Evolutionary conservation across 2,329 filamentous ascomycete species (phyloP), one percentile per base, ranked within the genome.

Genomic region (Zarea fungicola): DNA sequence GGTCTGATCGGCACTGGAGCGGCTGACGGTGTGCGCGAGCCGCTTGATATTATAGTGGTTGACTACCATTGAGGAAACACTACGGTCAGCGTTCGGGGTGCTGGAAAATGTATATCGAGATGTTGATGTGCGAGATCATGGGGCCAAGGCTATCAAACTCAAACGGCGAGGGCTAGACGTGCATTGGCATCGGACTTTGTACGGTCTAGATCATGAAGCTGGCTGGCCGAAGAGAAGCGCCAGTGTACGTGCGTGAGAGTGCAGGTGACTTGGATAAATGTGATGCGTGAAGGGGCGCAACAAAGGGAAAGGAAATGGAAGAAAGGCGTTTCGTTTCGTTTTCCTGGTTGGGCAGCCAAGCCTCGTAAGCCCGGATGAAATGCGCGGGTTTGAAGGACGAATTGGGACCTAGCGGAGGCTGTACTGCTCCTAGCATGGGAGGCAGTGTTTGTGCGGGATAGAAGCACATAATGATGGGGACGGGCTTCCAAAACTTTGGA

Each of bases 1-100:
- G 19, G 60, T 56, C 19, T 69, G 64, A 48, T 68, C 65, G 42
- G 60, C 54, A 47, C 63, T 63, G 29, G 66, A 60, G 49, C 72
- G 68, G 43, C 71, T 70, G 36, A 73, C 57, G 19, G 54, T 63
- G 51, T 72, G 70, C 51, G 74, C 74, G 50, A 65, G 61, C 51
- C 68, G 66, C 64, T 71, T 76, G 53, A 71, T 67, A 45, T 62
- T 64, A 56, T 66, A 71, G 35, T 66, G 61, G 55, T 77, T 76
- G 65, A 74, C 74, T 76, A 61, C 39, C 52, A 58, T 52, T 42
- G 49, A 16, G 28, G 41, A 22, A 13, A 6, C 10, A 28, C 28
- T 16, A 42, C 10, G 35, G 44, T 47, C 36, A 47, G 44, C 44
- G 44, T 40, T 28, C 26, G 19, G 26, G 19, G n/a, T 40, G 18